Base-by-base conservation (phyloP, 116 monocot genomes). In the Thalassia testudinum region DNA sequence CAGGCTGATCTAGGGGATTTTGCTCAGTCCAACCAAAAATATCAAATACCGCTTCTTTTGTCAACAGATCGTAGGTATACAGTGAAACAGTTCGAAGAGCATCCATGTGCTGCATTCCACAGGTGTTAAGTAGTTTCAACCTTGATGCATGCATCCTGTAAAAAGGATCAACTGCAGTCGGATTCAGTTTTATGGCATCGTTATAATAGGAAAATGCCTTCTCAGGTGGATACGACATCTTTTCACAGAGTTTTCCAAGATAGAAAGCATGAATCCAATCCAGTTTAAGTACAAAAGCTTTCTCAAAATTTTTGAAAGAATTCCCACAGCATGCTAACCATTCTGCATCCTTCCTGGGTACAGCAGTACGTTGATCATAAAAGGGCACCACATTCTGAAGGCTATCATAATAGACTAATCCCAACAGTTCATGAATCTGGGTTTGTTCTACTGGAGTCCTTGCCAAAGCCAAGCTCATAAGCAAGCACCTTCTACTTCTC, bases 251-350 rank as follows among this genome's bases (percentile, higher is more conserved):
- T 49, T 99, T 99, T 49, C 99, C 99, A 42, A 86, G 64, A 48
- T 90, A 99, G 71, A 99, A 99, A 40, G 68, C 86, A 78, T 90
- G 82, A 49, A 80, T 60, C 99, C 99, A 99, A 22, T 99, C 90
- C 40, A 77, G 69, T 77, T 73, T 86, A 5, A 88, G 73, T 50
- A 59, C 62, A 76, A 86, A 79, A 43, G 99, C 91, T 66, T 80
- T 77, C 70, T 86, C 85, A 72, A 99, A 99, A 64, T 99, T 76
- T 51, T 78, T 82, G 79, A 86, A 71, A 45, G 99, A 82, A 64
- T 78, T 82, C 52, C 73, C 73, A 62, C 82, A 99, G 78, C 68
- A 80, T 56, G 26, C 38, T 53, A 68, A 69, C 90, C 99, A 99
- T 61, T 53, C 27, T 68, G 67, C 62, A 77, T 99, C 86, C 57